Base-by-base conservation (phyloP, 1,284 basidiomycete species). In the Prillingera fragicola region DNA sequence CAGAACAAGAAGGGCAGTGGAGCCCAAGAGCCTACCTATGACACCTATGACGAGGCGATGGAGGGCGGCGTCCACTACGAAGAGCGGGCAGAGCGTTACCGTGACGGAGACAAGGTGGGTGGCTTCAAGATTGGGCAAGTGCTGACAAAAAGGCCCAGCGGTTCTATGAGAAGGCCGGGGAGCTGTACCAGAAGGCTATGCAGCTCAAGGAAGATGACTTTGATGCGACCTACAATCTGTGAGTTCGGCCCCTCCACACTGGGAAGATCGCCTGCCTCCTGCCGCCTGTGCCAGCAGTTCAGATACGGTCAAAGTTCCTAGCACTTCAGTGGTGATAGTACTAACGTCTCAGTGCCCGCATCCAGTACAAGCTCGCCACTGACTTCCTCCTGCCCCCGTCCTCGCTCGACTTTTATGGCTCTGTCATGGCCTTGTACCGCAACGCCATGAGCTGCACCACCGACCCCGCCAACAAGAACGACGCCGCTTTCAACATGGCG, bases 51-150 rank as follows among this genome's bases (percentile, higher is more conserved):
- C 34, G 68, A 70, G 31, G 65, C 65, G n/a, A 44, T 71, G 39
- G 69, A 71, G 38, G 67, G 64, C 19, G 71, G 63, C n/a, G 63
- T 73, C 32, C 60, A 65, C 28, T 59, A 60, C 46, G 71, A 73
- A 48, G 71, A 73, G 55, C 70, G 71, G 56, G 71, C 69, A 8
- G 71, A 73, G 49, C 53, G 70, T 27, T 73, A 70, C 46, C 41
- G 59, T 8, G 61, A 64, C 50, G 70, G 70, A n/a, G 69, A 71
- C 41, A 70, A 69, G 57, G 66, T 65, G 38, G 26, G 36, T 12
- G 25, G 18, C 8, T 7, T 38, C 25, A 8, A 28, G 25, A 12
- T 34, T n/a, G 8, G 18, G 18, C 13, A 26, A 8, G 27, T 7
- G 48, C 47, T 48, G 29, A 54, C 36, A 8, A 15, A 2, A 38